A percentile compares a stretch with the other conserved stretches of the same genome.
Evolutionary conservation across 129 eudicot species (phyloP).

Genomic region (Artemisia tridentata): DNA sequence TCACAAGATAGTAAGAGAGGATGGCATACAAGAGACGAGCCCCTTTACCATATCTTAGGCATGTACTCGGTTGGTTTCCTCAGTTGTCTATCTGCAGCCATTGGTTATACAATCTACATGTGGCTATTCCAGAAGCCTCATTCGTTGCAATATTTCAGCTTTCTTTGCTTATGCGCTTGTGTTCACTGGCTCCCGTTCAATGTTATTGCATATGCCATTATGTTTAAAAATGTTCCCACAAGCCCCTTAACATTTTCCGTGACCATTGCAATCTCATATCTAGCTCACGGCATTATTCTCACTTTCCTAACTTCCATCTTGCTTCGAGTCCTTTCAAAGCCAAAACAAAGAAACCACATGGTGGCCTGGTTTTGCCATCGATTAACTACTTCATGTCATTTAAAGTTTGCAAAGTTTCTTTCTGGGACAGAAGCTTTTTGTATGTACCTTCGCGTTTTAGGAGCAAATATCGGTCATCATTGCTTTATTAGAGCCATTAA

Average conservation of each 20-base stretch:
- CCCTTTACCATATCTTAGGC: conserved; percentile 38
- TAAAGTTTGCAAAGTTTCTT: conserved; percentile 41
- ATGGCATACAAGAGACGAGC: conserved; percentile 12
- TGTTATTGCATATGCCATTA: conserved; percentile 29
- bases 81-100: conserved; percentile 42
- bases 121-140: conserved; percentile 30
- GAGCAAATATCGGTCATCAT: conserved; percentile 41
- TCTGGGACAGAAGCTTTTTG: conserved; percentile 51
- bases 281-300: conserved; percentile 43
- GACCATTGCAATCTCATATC: conserved; percentile 32
- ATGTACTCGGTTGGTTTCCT: conserved; percentile 44
- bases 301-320: conserved; percentile 30
- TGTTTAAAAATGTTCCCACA: conserved; percentile 25
- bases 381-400: conserved; percentile 33
- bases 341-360: conserved; percentile 20
- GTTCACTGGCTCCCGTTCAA: conserved; percentile 55
- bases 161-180: conserved; percentile 37
- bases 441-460: conserved; percentile 39
- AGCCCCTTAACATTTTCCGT: conserved; percentile 29
- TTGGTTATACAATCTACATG: conserved; percentile 31
- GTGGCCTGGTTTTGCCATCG: conserved; percentile 36
- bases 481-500: conserved; percentile 49
- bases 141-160: conserved; percentile 31
- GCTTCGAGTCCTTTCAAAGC: conserved; percentile 25
- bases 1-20: background rate